phyloP scores from a whole-genome alignment of 2,329 filamentous ascomycete species.

The Aureobasidium uvarum region DNA sequence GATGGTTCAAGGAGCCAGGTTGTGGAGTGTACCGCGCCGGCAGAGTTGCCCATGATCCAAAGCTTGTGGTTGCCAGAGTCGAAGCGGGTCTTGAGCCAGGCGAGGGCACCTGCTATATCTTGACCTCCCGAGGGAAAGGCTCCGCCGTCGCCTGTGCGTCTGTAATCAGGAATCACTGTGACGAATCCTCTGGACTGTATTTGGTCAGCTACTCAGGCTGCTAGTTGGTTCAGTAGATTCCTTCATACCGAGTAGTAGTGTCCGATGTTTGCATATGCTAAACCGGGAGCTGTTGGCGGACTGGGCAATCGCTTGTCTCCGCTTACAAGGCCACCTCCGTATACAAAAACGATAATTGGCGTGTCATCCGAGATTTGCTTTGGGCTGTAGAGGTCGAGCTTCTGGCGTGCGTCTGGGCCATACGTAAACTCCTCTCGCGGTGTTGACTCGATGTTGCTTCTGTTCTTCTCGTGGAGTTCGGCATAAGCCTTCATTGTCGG shows the following conservation, averaged over 20 bases:
- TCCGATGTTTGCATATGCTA: slow-evolving; percentile 42
- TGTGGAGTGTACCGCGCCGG: slow-evolving; percentile 42
- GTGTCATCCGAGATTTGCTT: slow-evolving; percentile 30
- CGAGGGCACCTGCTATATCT: slow-evolving; percentile 40
- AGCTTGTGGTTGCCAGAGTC: slow-evolving; percentile 36
- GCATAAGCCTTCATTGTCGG: slow-evolving; percentile 33
- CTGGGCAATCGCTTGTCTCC: slow-evolving; percentile 37
- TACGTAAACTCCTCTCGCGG: slow-evolving; percentile 38
- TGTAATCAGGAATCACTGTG: slow-evolving; percentile 42
- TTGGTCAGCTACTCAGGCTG: not conserved
- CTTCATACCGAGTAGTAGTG: slow-evolving; percentile 20
- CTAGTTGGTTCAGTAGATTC: no score
- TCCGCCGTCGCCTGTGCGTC: slow-evolving; percentile 43
- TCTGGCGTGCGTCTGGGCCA: slow-evolving; percentile 40
- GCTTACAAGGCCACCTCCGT: slow-evolving; percentile 40
- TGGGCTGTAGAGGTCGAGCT: slow-evolving; percentile 43
- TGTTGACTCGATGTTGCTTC: slow-evolving; percentile 32
- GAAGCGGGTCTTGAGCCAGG: slow-evolving; percentile 38
- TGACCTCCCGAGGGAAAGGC: slow-evolving; percentile 45
- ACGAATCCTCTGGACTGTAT: slow-evolving; percentile 31
- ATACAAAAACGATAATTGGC: slow-evolving; percentile 36
- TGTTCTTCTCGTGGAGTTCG: slow-evolving; percentile 32
- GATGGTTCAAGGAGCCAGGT: slow-evolving; percentile 40
- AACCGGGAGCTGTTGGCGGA: slow-evolving; percentile 31
- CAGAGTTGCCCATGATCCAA: slow-evolving; percentile 45